These are phyloP conservation scores for Giardia muris DNA, from an alignment of 208 protist genomes.

Conservation along the genomic window DNA sequence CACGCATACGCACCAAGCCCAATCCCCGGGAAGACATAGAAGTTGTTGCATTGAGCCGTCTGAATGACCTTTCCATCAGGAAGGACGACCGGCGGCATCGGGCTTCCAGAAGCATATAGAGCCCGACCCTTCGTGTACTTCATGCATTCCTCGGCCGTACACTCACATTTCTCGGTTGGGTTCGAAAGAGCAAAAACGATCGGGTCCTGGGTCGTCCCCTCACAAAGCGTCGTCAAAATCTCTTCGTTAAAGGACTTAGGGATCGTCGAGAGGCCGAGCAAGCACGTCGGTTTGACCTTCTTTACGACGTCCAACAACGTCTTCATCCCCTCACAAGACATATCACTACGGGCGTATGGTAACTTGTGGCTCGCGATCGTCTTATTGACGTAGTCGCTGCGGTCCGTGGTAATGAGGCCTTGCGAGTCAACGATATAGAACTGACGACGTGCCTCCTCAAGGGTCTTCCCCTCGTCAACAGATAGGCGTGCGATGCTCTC, in stretches of 20 bases:
- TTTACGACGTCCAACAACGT: slow-evolving; percentile 38
- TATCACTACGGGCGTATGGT: background rate
- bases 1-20: slow-evolving; percentile 40
- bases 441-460: slow-evolving; percentile 31
- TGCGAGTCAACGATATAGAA: slow-evolving; percentile 43
- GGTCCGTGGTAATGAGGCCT: slow-evolving; percentile 32
- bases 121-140: slow-evolving; percentile 36
- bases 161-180: slow-evolving; percentile 47
- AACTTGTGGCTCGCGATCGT: slow-evolving; percentile 26
- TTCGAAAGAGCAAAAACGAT: slow-evolving; percentile 49
- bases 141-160: slow-evolving; percentile 35
- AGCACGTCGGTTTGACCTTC: slow-evolving; percentile 37
- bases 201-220: background rate
- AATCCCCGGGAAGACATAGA: slow-evolving; percentile 51
- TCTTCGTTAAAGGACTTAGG: slow-evolving; percentile 43
- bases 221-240: slow-evolving; percentile 31
- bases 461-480: slow-evolving; percentile 20
- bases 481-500: slow-evolving; percentile 30
- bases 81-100: slow-evolving; percentile 30
- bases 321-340: background rate
- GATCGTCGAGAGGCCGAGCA: slow-evolving; percentile 43
- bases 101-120: slow-evolving; percentile 48
- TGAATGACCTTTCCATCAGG: slow-evolving; percentile 29
- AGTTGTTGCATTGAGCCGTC: slow-evolving; percentile 46
- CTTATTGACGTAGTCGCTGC: background rate